Percentiles rank a stretch among this genome's conserved stretches.
Conservation (phyloP, 78 protist species). For the Monosiga brevicollis region DNA sequence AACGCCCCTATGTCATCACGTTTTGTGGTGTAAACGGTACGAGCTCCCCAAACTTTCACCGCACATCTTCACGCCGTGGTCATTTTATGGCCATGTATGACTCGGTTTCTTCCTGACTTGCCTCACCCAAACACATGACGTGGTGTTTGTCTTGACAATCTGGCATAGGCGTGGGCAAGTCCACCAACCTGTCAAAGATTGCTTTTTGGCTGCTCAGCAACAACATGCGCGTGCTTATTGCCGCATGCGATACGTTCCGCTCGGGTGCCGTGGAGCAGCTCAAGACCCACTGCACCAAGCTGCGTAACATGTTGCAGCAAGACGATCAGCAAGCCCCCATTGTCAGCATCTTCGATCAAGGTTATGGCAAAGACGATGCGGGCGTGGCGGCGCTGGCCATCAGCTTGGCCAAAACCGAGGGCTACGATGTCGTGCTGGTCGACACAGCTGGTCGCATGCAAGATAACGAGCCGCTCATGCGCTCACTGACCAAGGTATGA, state of each 20-base stretch:
- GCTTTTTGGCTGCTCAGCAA: slow-evolving; percentile 66
- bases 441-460: slow-evolving; percentile 99
- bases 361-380: slow-evolving; percentile 90
- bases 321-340: background rate
- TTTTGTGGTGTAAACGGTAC: slow-evolving; percentile 79
- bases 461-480: slow-evolving; percentile 93
- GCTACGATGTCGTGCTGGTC: slow-evolving; percentile 59
- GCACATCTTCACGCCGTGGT: too few relatives aligned
- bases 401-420: background rate
- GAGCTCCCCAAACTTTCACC: too few relatives aligned
- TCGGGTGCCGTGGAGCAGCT: slow-evolving; percentile 97
- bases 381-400: slow-evolving; percentile 81
- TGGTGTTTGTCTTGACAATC: too few relatives aligned
- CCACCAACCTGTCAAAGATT: slow-evolving; percentile 86
- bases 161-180: slow-evolving; percentile 81
- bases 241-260: slow-evolving; percentile 99
- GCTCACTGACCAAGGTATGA: slow-evolving; percentile 78
- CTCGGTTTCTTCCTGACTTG: too few relatives aligned
- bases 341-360: slow-evolving; percentile 62
- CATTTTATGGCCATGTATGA: too few relatives aligned
- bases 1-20: slow-evolving; percentile 64
- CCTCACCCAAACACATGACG: too few relatives aligned
- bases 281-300: background rate
- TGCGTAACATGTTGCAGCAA: background rate
- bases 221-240: slow-evolving; percentile 70